A percentile compares a stretch with the other conserved stretches of the same genome.
phyloP scores from a whole-genome alignment of 208 protist species.

The Naegleria fowleri region DNA sequence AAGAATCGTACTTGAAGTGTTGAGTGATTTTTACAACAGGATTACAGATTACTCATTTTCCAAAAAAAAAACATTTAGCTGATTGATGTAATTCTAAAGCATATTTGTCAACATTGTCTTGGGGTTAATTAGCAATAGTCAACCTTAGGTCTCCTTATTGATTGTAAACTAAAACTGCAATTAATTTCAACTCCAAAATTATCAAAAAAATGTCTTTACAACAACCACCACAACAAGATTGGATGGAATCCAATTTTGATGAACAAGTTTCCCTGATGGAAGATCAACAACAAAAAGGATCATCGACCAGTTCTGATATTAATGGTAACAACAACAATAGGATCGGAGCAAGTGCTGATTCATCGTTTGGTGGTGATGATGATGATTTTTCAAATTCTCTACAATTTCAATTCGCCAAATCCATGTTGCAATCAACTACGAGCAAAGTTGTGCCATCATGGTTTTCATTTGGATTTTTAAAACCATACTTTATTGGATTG shows the following conservation, averaged over 20 bases:
- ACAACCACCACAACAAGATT: background rate
- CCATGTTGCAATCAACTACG: background rate
- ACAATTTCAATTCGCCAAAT: constrained; percentile 11
- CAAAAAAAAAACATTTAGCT: no score
- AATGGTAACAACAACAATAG: background rate
- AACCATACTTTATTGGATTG: background rate
- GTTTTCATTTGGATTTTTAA: background rate
- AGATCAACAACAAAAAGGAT: background rate
- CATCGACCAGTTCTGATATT: background rate
- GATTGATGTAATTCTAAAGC: no score
- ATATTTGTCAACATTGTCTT: no score
- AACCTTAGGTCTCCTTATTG: no score
- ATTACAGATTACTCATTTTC: no score
- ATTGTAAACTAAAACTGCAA: no score
- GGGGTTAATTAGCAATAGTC: no score
- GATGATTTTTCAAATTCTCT: background rate
- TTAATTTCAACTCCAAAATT: no score
- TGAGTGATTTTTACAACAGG: no score
- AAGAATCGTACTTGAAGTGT: no score
- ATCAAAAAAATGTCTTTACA: no score
- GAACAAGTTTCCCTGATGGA: background rate
- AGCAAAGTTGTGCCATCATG: background rate
- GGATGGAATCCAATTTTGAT: constrained; percentile 11
- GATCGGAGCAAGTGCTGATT: background rate
- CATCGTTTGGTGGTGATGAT: background rate